Base-by-base conservation (phyloP, 192 early-diverging fungal species). In the Jimgerdemannia flammicorona region DNA sequence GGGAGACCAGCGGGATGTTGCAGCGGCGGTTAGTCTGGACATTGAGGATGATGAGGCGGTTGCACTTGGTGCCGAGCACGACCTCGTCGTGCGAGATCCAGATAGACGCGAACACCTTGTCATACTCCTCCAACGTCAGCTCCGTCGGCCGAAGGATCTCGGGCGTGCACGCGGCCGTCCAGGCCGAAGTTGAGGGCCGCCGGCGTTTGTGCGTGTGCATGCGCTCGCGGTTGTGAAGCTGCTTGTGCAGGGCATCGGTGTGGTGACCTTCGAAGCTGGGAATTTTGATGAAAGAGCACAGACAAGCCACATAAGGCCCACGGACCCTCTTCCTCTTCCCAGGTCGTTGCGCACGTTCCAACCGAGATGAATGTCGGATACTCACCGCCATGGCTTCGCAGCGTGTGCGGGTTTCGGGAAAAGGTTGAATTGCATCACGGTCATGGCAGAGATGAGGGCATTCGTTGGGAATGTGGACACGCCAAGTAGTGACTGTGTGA, bases 61-160 rank as follows among this genome's bases (percentile, higher is more conserved):
- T 84, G 70, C 91, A 92, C 74, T 92, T 92, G 3, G 91, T 90
- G 44, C 91, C 91, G 39, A 90, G 6, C 4, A 92, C 70, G 20
- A 92, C 82, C 10, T 90, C 77, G 11, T 77, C 77, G 69, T 75
- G 69, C 19, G 79, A 72, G 29, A 92, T 43, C 90, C 90, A 92
- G 10, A 71, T 75, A 3, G 78, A 74, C 11, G 88, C 81, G 78
- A 92, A 92, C 63, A 89, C 72, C 73, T 92, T 92, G 73, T 92
- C 90, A 54, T 74, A 72, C 2, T 77, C 72, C 49, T 74, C 75
- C 17, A 83, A 17, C 11, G 6, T 9, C 8, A 71, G 79, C 64
- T 83, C 79, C 49, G 49, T 59, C 49, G 49, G 49, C 49, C 49
- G 49, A 6, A 59, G 49, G 49, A 59, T 6, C 49, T 6, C 6